phyloP scores from a whole-genome alignment of 345 rosid species.

The Heritiera fomes region DNA sequence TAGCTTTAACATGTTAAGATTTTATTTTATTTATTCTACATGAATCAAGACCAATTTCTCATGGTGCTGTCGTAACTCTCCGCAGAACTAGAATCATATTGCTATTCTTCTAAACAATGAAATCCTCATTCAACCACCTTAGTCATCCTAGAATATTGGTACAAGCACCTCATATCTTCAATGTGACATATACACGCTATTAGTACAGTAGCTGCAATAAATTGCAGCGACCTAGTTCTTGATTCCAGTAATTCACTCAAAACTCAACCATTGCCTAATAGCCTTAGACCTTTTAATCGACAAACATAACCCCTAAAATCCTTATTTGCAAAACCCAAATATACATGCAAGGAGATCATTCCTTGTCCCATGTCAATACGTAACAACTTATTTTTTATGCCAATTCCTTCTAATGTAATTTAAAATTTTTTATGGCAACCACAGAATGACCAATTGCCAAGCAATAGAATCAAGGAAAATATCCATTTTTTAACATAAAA shows the following conservation, averaged over 20 bases:
- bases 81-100: not conserved
- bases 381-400: not conserved
- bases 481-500: conserved; percentile 7
- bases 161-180: not conserved
- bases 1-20: not conserved
- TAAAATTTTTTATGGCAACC: not conserved
- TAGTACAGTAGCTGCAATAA: not conserved
- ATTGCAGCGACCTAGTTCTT: not conserved
- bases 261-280: not conserved
- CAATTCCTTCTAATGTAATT: not conserved
- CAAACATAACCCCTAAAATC: not conserved
- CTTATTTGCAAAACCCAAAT: not conserved
- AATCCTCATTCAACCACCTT: not conserved
- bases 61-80: not conserved
- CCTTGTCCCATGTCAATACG: not conserved
- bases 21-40: not conserved
- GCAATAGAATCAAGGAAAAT: not conserved
- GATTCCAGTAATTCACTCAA: not conserved
- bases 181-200: too few species aligned
- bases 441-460: not conserved
- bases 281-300: not conserved
- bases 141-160: not conserved
- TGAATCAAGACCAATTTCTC: not conserved
- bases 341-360: conserved; percentile 6
- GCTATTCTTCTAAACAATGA: not conserved